A percentile compares a stretch with the other conserved stretches of the same genome.
Evolutionary conservation across 371 early-diverging fungal genomes (phyloP).

Genomic region (Mortierella sp.): DNA sequence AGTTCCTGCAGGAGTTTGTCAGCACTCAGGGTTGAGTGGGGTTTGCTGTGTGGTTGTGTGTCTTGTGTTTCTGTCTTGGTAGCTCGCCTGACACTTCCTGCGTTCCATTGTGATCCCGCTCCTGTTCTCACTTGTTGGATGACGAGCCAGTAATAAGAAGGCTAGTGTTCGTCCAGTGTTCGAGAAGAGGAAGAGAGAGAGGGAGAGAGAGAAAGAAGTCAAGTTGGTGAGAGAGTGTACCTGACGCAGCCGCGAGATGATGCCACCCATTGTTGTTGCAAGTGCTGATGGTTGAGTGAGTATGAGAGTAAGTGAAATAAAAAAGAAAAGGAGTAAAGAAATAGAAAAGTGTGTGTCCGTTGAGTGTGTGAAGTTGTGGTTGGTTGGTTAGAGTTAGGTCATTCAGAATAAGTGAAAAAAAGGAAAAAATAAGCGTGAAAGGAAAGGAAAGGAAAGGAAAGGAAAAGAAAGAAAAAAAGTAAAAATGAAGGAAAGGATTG

Average conservation of each 20-base stretch:
- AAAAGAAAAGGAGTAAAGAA: background rate
- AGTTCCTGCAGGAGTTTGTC: background rate
- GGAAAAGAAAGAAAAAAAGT: background rate
- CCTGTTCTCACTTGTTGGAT: background rate
- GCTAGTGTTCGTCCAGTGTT: background rate
- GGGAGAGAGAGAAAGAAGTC: background rate
- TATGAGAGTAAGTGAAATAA: background rate
- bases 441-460: slow-evolving; percentile 1
- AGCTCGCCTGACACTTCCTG: background rate
- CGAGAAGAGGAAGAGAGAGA: background rate
- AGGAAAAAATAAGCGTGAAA: background rate
- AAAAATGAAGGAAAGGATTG: background rate
- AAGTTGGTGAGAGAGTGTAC: slow-evolving; percentile 26
- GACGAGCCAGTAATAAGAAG: background rate
- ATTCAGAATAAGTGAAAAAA: slow-evolving; percentile 22
- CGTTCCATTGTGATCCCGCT: slow-evolving; percentile 1
- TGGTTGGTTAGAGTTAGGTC: slow-evolving; percentile 1
- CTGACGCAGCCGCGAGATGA: slow-evolving; percentile 57
- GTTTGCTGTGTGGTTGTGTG: background rate
- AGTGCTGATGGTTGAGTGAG: slow-evolving; percentile 9
- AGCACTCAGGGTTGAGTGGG: background rate
- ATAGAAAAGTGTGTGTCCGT: background rate
- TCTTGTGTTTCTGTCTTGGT: background rate
- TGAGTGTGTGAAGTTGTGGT: background rate
- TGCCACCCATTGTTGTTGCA: slow-evolving; percentile 52